phyloP scores from a whole-genome alignment of 2,329 filamentous ascomycete species.

The Trichoderma semiorbis region DNA sequence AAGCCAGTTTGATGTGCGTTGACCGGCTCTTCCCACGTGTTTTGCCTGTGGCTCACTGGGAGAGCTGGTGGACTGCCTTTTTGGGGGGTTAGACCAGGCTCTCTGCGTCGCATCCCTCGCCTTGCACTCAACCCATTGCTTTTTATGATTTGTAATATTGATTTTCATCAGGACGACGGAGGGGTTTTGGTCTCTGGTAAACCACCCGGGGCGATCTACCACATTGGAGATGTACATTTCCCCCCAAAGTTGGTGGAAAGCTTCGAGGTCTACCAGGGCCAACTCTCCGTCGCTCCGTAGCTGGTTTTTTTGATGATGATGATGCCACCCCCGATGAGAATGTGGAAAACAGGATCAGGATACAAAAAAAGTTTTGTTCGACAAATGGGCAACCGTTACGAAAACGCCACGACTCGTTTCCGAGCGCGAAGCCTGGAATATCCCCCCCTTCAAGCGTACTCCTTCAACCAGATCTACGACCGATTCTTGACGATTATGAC shows the following conservation, averaged over 20 bases:
- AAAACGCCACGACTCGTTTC: constrained; percentile 32
- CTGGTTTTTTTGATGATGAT: constrained; percentile 36
- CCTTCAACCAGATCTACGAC: constrained; percentile 34
- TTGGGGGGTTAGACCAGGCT: neutral
- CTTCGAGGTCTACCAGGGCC: neutral
- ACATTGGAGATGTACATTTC: neutral
- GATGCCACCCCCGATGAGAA: constrained; percentile 37
- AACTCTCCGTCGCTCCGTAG: constrained; percentile 16
- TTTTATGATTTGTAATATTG: constrained; percentile 39
- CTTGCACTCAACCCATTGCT: constrained; percentile 28
- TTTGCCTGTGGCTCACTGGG: neutral
- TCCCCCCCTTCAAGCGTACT: constrained; percentile 32
- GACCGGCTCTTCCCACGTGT: neutral
- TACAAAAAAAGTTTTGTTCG: constrained; percentile 37
- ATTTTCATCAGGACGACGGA: constrained; percentile 23
- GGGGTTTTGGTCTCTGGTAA: constrained; percentile 23
- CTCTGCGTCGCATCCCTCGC: constrained; percentile 17
- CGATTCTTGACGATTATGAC: constrained; percentile 45
- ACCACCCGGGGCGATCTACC: neutral
- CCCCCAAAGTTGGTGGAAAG: neutral
- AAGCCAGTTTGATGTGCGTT: constrained; percentile 18
- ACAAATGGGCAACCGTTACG: constrained; percentile 41
- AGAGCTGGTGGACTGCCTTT: constrained; percentile 12
- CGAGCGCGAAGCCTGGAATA: constrained; percentile 27
- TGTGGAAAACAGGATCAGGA: constrained; percentile 39